Percentiles rank a stretch among this genome's conserved stretches.
Conservation (phyloP, 2,329 filamentous ascomycete species). For the Emericellopsis cladophorae region DNA sequence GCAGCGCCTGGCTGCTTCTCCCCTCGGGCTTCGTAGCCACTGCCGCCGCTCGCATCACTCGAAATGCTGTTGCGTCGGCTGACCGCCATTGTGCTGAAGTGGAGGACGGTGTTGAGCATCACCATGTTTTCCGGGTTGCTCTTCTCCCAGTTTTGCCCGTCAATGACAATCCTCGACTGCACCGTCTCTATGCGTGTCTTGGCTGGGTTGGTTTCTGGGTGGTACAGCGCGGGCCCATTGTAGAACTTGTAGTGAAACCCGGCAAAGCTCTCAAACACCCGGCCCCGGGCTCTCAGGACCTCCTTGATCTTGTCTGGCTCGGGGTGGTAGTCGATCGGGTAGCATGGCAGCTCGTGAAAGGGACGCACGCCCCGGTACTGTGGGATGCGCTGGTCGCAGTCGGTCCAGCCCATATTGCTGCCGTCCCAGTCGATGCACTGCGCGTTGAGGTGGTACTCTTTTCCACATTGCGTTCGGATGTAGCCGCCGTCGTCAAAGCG, state of each 20-base stretch:
- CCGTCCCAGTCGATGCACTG: conserved; percentile 35
- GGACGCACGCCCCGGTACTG: conserved; percentile 29
- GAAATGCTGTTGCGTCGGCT: not conserved
- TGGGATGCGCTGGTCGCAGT: conserved; percentile 19
- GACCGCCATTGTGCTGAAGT: not conserved
- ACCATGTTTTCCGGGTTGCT: conserved; percentile 3
- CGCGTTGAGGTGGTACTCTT: conserved; percentile 23
- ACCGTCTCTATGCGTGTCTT: conserved; percentile 13
- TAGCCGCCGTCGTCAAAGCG: conserved; percentile 24
- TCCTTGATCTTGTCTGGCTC: conserved; percentile 19
- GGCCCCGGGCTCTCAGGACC: conserved; percentile 25
- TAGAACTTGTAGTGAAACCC: conserved; percentile 36
- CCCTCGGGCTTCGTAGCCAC: not conserved
- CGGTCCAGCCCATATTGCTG: conserved; percentile 27
- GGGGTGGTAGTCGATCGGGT: conserved; percentile 30
- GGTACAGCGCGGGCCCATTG: conserved; percentile 20
- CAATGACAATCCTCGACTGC: conserved; percentile 16
- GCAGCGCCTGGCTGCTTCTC: not conserved
- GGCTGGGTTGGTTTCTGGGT: conserved; percentile 6
- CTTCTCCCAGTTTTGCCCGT: conserved; percentile 17
- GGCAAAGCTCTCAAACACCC: conserved; percentile 28
- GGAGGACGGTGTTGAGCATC: conserved; percentile 32
- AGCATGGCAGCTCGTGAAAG: conserved; percentile 28
- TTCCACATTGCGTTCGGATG: conserved; percentile 20
- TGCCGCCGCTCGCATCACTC: not conserved